These are phyloP conservation scores for Canariomyces notabilis DNA, from an alignment of 2,329 filamentous ascomycete species.

Conservation along the genomic window DNA sequence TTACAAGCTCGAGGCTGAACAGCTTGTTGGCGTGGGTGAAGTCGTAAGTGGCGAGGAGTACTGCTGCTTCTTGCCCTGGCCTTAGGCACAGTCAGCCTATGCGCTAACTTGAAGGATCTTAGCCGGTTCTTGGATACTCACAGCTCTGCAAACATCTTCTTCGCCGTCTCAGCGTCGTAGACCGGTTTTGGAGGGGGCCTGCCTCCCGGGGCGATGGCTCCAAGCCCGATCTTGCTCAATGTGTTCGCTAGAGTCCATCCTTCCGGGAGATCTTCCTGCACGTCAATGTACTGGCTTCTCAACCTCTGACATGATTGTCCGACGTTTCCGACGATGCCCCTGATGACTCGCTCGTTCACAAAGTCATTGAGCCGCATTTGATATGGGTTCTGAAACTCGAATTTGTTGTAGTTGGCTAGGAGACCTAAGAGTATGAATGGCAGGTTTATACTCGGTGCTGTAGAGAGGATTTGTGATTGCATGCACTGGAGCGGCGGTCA, in stretches of 20 bases:
- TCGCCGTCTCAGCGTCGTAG: constrained; percentile 73
- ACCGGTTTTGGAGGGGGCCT: constrained; percentile 56
- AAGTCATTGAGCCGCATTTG: constrained; percentile 89
- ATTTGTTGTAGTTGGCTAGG: constrained; percentile 97
- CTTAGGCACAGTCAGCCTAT: constrained; percentile 38
- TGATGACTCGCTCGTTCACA: constrained; percentile 83
- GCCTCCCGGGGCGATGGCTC: constrained; percentile 64
- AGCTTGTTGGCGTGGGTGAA: constrained; percentile 93
- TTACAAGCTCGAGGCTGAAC: constrained; percentile 81
- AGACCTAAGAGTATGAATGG: constrained; percentile 81
- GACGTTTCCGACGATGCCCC: constrained; percentile 72
- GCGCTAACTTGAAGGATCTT: background rate
- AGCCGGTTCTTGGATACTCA: constrained; percentile 42
- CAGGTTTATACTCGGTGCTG: constrained; percentile 57
- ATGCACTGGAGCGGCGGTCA: constrained; percentile 53
- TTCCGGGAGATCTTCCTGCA: constrained; percentile 86
- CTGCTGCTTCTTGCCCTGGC: constrained; percentile 71
- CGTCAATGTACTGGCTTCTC: constrained; percentile 71
- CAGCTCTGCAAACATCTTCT: constrained; percentile 74
- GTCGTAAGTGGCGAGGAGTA: constrained; percentile 84
- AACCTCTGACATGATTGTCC: constrained; percentile 65
- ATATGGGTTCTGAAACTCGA: constrained; percentile 96
- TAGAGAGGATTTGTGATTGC: constrained; percentile 61
- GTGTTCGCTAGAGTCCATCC: constrained; percentile 82
- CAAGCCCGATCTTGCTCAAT: constrained; percentile 77